These are phyloP conservation scores for Metschnikowia borealis DNA, from an alignment of 805 yeast species.

Conservation along the genomic window DNA sequence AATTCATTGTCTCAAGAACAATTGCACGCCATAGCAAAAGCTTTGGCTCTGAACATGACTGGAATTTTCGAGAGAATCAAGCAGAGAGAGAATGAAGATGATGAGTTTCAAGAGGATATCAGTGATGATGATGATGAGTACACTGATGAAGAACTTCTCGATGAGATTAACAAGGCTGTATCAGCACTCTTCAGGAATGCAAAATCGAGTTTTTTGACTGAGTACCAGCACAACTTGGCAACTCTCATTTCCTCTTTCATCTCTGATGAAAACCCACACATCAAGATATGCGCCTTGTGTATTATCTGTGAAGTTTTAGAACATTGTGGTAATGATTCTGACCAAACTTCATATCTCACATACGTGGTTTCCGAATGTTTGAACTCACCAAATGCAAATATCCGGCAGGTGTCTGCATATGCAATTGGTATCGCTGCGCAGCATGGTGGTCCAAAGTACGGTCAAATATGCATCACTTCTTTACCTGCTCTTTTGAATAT, in stretches of 20 bases:
- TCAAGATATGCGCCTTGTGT: constrained; percentile 74
- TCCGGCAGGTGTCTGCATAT: constrained; percentile 85
- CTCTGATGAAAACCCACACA: constrained; percentile 61
- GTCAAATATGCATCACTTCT: constrained; percentile 62
- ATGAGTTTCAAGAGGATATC: constrained; percentile 82
- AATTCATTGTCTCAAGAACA: constrained; percentile 54
- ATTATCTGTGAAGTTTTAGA: constrained; percentile 79
- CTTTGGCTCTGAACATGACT: constrained; percentile 55
- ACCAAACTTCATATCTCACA: constrained; percentile 62
- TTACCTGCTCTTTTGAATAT: constrained; percentile 72
- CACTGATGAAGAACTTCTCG: constrained; percentile 86
- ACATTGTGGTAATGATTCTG: constrained; percentile 66
- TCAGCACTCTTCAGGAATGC: constrained; percentile 65
- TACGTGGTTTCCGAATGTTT: constrained; percentile 63
- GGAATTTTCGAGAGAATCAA: constrained; percentile 71
- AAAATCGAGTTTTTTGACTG: constrained; percentile 54
- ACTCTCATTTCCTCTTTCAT: constrained; percentile 62
- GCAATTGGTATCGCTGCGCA: constrained; percentile 85
- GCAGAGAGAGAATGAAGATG: constrained; percentile 70
- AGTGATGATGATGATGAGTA: constrained; percentile 81
- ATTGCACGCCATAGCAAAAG: constrained; percentile 51
- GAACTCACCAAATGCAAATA: constrained; percentile 59
- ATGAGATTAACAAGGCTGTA: constrained; percentile 76
- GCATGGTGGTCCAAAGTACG: constrained; percentile 62
- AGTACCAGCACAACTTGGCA: constrained; percentile 54